Evolutionary conservation across 2,329 filamentous ascomycete genomes (phyloP).

Genomic region (Drechslera avenae): DNA sequence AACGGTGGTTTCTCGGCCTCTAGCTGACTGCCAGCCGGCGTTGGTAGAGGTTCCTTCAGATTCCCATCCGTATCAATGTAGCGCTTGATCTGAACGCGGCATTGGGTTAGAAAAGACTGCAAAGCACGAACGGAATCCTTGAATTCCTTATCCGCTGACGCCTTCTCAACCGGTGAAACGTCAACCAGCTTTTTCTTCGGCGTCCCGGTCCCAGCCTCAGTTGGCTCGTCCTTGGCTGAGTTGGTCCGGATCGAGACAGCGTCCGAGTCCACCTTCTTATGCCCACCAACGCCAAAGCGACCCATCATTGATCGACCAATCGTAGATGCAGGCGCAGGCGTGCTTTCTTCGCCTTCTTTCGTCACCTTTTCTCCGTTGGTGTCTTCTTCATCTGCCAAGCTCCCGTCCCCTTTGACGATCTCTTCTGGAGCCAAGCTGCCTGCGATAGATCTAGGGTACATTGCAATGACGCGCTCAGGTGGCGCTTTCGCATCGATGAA

Average conservation of each 20-base stretch:
- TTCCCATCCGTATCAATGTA: conserved; percentile 64
- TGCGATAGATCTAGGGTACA: conserved; percentile 84
- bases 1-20: conserved; percentile 51
- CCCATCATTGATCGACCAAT: conserved; percentile 54
- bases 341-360: conserved; percentile 32
- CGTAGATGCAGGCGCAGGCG: conserved; percentile 30
- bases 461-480: conserved; percentile 81
- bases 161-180: conserved; percentile 55
- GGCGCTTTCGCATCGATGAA: conserved; percentile 91
- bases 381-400: conserved; percentile 41
- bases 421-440: conserved; percentile 74
- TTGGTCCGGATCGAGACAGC: conserved; percentile 63
- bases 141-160: conserved; percentile 77
- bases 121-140: conserved; percentile 80
- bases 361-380: conserved; percentile 26
- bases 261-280: conserved; percentile 56
- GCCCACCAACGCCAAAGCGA: conserved; percentile 51
- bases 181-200: conserved; percentile 56
- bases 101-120: conserved; percentile 85
- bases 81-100: conserved; percentile 68
- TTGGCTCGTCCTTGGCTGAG: conserved; percentile 59
- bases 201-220: conserved; percentile 63
- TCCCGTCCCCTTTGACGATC: conserved; percentile 54
- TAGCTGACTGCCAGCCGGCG: conserved; percentile 47
- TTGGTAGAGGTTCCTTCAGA: conserved; percentile 62